Evolutionary conservation across 2,329 filamentous ascomycete genomes (phyloP).

Genomic region (Xylariaceae sp.): DNA sequence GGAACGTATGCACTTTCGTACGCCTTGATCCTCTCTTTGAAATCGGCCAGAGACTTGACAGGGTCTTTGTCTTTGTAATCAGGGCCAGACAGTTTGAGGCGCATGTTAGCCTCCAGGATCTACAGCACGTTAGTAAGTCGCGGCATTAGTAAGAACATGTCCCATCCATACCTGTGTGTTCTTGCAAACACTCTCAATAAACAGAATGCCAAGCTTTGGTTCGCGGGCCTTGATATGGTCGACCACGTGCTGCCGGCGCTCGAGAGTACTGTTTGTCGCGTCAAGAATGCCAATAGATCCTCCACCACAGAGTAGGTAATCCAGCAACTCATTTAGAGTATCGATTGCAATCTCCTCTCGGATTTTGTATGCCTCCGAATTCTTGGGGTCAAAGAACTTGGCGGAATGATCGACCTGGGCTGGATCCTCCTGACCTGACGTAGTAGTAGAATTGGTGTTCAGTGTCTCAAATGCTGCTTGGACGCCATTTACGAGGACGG

Average conservation of each 20-base stretch:
- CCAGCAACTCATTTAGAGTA: conserved; percentile 84
- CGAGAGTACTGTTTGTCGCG: conserved; percentile 92
- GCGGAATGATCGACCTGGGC: conserved; percentile 72
- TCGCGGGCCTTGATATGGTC: conserved; percentile 76
- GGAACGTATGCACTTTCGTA: conserved; percentile 95
- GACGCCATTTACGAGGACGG: conserved; percentile 53
- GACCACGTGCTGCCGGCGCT: conserved; percentile 77
- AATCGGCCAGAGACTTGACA: conserved; percentile 75
- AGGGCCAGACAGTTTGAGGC: conserved; percentile 87
- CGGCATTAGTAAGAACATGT: not conserved
- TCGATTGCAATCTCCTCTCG: conserved; percentile 89
- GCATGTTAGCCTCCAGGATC: conserved; percentile 93
- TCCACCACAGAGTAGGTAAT: conserved; percentile 76
- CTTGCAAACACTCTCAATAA: conserved; percentile 90
- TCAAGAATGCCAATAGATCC: conserved; percentile 94
- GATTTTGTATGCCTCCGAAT: conserved; percentile 72
- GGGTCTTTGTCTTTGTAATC: conserved; percentile 96
- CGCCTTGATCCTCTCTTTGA: conserved; percentile 84
- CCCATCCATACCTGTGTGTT: conserved; percentile 57
- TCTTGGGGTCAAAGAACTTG: conserved; percentile 88
- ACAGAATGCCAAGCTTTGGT: conserved; percentile 83
- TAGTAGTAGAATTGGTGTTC: conserved; percentile 36
- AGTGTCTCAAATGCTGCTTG: conserved; percentile 30
- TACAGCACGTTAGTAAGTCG: conserved; percentile 27
- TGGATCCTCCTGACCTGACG: conserved; percentile 35